These are phyloP conservation scores for Petasospora fabianii DNA, from an alignment of 1,139 yeast genomes.

Conservation along the genomic window DNA sequence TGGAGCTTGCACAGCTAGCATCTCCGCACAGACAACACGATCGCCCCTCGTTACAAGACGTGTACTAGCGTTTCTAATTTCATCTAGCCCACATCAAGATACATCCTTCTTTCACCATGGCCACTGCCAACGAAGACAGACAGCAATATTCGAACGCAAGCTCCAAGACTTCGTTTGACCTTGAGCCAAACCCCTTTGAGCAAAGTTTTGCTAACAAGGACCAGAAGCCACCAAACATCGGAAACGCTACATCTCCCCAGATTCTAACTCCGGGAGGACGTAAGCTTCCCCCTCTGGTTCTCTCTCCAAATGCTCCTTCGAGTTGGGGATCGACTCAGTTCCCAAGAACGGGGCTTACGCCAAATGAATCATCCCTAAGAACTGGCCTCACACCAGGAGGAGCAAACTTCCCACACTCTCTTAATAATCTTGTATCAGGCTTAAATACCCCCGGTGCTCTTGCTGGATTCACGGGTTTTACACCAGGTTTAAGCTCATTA, in stretches of 20 bases:
- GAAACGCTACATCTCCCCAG: conserved; percentile 42
- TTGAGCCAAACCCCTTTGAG: conserved; percentile 96
- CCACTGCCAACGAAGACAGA: conserved; percentile 3
- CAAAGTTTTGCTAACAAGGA: conserved; percentile 68
- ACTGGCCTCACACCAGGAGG: conserved; percentile 60
- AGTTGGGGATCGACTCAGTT: conserved; percentile 25
- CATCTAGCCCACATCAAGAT: background rate
- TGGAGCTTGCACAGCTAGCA: background rate
- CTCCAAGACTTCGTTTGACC: conserved; percentile 45
- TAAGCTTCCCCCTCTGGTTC: conserved; percentile 50
- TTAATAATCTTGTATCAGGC: conserved; percentile 36
- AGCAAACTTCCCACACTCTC: conserved; percentile 20
- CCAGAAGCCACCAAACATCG: conserved; percentile 19
- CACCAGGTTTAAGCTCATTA: conserved; percentile 43
- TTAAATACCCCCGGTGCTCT: conserved; percentile 40
- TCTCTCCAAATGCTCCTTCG: conserved; percentile 32
- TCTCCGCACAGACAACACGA: background rate
- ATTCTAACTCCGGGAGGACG: conserved; percentile 56
- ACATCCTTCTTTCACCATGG: conserved; percentile 2
- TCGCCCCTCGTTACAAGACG: background rate
- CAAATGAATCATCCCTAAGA: conserved; percentile 63
- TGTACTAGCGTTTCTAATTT: background rate
- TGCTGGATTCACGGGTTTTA: conserved; percentile 28
- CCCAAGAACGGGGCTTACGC: conserved; percentile 59
- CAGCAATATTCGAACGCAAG: conserved; percentile 8